Evolutionary conservation across 768 basidiomycete species (phyloP), one percentile per base, ranked within the genome.

Genomic region (Postia placenta): DNA sequence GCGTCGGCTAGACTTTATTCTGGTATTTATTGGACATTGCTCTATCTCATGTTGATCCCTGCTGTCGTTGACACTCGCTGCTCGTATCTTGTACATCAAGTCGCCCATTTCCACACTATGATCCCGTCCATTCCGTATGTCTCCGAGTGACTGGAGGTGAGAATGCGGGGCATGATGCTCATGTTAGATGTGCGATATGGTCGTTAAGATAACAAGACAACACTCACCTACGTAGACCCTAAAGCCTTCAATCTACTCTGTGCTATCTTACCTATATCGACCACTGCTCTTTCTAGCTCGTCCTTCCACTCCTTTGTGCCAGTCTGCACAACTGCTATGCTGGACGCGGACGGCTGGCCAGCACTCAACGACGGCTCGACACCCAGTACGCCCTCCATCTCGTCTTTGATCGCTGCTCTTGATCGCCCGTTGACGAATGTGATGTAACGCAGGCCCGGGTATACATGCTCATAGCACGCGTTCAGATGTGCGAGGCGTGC

Each of bases 361-460:
- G 75, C 64, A 20, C 69, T 74, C 43, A 79, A 58, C 12, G 78
- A 78, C 62, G 77, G 79, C 42, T 60, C 53, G 12, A 81, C 60
- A 3, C 69, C 74, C 27, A 94, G 68, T 46, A 71, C 72, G 49
- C 71, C 73, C 64, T 93, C 89, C 76, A 96, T 85, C 69, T 93
- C 90, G 56, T 80, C 74, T 33, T 79, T 83, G 56, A 96, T 83
- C 40, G 64, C 74, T 27, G 75, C 75, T 33, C 92, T 73, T 52
- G 78, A 78, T 50, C 92, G 77, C 27, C 90, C 89, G 59, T 92
- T 91, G 35, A 95, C 93, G 60, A 93, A 96, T 4, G 91, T 93
- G 67, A 96, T 89, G 61, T 92, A 95, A 17, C 87, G 76, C 54
- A 96, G 63, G 2, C 85, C 82, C 0, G 85, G 81, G 59, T 84